Conservation (phyloP, 2,329 filamentous ascomycete species). For the Penicillium sumatraense region DNA sequence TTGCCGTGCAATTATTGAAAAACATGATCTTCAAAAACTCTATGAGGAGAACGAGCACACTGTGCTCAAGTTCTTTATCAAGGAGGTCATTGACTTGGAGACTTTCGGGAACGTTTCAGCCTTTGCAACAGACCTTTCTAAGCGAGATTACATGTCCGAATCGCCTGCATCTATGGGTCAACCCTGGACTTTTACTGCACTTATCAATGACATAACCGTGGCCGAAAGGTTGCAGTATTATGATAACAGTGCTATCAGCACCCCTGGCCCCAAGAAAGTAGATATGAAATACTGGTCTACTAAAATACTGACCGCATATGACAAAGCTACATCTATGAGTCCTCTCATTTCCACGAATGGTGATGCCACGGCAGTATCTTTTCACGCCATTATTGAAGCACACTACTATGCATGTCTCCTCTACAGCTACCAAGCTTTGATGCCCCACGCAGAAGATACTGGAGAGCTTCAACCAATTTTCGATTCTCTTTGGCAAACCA, state of each 20-base stretch:
- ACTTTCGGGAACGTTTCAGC: conserved; percentile 14
- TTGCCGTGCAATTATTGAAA: conserved; percentile 20
- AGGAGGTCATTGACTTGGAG: conserved; percentile 22
- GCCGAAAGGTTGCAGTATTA: conserved; percentile 8
- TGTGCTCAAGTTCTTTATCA: conserved; percentile 15
- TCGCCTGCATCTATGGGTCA: not conserved
- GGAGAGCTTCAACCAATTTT: not conserved
- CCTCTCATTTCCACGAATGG: not conserved
- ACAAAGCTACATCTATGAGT: not conserved
- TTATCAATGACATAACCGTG: conserved; percentile 13
- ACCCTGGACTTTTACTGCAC: conserved; percentile 12
- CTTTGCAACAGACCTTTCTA: conserved; percentile 1
- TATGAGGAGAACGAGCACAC: conserved; percentile 1
- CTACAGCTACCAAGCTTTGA: conserved; percentile 29
- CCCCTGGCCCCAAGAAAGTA: not conserved
- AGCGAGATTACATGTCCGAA: not conserved
- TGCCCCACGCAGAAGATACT: not conserved
- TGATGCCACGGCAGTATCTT: not conserved
- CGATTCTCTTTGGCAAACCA: conserved; percentile 1
- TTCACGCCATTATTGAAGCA: conserved; percentile 14
- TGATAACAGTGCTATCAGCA: not conserved
- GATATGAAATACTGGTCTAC: conserved; percentile 9
- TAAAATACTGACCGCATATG: conserved; percentile 4
- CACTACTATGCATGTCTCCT: conserved; percentile 28
- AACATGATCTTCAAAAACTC: conserved; percentile 2